A percentile compares a stretch with the other conserved stretches of the same genome.
Conservation (phyloP, 192 early-diverging fungal genomes). For the Kappamyces sp. region DNA sequence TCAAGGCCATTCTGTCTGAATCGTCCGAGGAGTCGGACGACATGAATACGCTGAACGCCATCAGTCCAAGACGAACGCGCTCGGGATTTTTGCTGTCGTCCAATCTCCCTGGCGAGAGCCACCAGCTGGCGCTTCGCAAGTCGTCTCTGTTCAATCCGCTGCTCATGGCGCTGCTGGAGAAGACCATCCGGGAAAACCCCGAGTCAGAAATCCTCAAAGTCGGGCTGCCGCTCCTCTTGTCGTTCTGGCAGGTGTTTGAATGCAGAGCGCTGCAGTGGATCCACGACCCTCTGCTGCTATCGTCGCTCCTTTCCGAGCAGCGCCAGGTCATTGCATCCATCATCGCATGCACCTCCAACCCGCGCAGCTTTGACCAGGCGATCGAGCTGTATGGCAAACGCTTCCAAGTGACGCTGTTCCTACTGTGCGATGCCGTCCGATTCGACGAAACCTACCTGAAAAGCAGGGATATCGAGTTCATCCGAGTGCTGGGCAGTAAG, state of each 20-base stretch:
- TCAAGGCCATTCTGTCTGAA: constrained; percentile 23
- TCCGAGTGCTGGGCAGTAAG: neutral
- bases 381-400: constrained; percentile 30
- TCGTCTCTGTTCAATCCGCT: constrained; percentile 2
- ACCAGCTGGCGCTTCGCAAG: neutral
- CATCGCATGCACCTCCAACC: constrained; percentile 15
- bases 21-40: neutral
- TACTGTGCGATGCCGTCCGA: constrained; percentile 42
- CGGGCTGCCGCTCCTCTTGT: constrained; percentile 43
- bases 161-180: neutral
- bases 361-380: neutral
- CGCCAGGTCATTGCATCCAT: constrained; percentile 35
- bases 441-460: constrained; percentile 28
- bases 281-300: constrained; percentile 31
- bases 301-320: constrained; percentile 39
- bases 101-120: constrained; percentile 1
- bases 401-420: constrained; percentile 40
- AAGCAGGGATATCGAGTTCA: neutral
- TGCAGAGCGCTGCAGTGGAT: constrained; percentile 47
- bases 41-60: neutral
- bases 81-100: constrained; percentile 10
- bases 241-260: constrained; percentile 56
- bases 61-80: neutral
- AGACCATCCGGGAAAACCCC: neutral
- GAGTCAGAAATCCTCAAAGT: constrained; percentile 19